Evolutionary conservation across 768 basidiomycete genomes (phyloP), one percentile per base, ranked within the genome.

Genomic region (Leccinum incarnatum): DNA sequence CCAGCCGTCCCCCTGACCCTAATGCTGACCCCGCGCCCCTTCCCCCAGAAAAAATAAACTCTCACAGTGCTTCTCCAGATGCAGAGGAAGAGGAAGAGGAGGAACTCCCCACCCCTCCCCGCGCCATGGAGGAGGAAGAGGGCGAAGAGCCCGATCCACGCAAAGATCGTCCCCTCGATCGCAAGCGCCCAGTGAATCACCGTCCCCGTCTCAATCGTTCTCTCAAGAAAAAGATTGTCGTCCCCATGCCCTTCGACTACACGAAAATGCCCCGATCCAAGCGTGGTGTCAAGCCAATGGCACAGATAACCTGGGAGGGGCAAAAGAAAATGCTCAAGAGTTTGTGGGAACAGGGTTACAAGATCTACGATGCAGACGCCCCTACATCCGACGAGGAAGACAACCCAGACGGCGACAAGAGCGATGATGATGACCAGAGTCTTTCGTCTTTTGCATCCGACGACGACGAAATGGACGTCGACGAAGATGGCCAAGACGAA

Each of bases 51-150:
- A 57, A 53, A 8, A 47, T 2, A 7, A 64, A 60, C 8, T 61
- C 59, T 0, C 8, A 25, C 19, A 64, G 63, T 25, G 10, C 60
- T 5, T 62, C 72, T 5, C 70, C 70, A 1, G 75, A 77, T 57
- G 58, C 66, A 37, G 70, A 78, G 62, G 71, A 75, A 55, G 71
- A 72, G 56, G 79, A 78, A 45, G 77, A 78, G 45, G 74, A 78
- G 52, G 78, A 80, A 51, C 72, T 75, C 56, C 69, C 77, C 2
- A 75, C 77, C 15, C 78, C 79, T 9, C 81, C 83, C 3, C 72
- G 76, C 55, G 79, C 81, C 34, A 82, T 83, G 81, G 83, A 88
- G 59, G 85, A 88, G 63, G 86, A 88, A 55, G 84, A 86, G 51
- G 83, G 78, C 14, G 73, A 75, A 23, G 77, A 76, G 45, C 67